Evolutionary conservation across 2,329 filamentous ascomycete genomes (phyloP).

Genomic region (Diaporthe sp.): DNA sequence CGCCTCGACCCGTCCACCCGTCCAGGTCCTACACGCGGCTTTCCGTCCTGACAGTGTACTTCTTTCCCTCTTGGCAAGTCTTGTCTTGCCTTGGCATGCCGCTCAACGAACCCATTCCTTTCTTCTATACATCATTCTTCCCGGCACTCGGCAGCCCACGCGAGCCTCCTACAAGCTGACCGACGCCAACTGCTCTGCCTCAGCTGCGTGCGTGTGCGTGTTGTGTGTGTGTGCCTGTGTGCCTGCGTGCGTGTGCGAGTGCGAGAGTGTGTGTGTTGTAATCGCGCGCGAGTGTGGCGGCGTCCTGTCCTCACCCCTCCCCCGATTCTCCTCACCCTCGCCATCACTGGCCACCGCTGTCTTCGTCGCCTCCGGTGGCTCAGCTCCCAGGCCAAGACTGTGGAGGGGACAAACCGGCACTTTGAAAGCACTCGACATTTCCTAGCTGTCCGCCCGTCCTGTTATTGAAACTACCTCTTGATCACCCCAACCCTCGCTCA

Average conservation of each 20-base stretch:
- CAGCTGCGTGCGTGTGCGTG: constrained; percentile 2
- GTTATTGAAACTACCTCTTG: not conserved
- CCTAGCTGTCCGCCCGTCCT: not conserved
- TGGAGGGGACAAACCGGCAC: constrained; percentile 16
- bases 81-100: constrained; percentile 48
- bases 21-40: constrained; percentile 26
- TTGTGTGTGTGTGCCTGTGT: not conserved
- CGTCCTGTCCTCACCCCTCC: constrained; percentile 5
- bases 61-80: constrained; percentile 43
- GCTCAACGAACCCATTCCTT: constrained; percentile 44
- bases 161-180: constrained; percentile 25
- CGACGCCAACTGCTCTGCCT: constrained; percentile 17
- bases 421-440: constrained; percentile 7
- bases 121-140: constrained; percentile 35
- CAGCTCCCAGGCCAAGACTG: constrained; percentile 31
- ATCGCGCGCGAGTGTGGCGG: constrained; percentile 22
- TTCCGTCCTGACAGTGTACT: constrained; percentile 36
- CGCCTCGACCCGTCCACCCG: constrained; percentile 35
- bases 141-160: constrained; percentile 33
- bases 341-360: not conserved
- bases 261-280: not conserved
- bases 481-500: constrained; percentile 7
- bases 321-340: constrained; percentile 31
- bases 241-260: not conserved
- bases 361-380: constrained; percentile 33